These are phyloP conservation scores for Euphorbia celastroides DNA, from an alignment of 441 rosid genomes.

Conservation along the genomic window DNA sequence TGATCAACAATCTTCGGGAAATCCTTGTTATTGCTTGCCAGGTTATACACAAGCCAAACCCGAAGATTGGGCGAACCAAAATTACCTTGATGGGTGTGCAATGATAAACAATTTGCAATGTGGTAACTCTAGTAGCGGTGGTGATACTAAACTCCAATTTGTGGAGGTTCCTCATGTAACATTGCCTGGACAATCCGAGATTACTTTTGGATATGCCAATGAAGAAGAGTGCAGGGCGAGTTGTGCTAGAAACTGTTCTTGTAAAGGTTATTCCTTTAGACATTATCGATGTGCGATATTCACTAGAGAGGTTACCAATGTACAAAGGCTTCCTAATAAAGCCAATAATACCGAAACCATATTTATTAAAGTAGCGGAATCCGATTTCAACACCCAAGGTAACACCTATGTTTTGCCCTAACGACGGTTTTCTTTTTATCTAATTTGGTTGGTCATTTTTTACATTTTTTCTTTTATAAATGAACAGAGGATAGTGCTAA, in stretches of 20 bases:
- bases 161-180: background rate
- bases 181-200: background rate
- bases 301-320: background rate
- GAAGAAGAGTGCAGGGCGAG: background rate
- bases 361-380: background rate
- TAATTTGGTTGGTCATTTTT: too few species aligned
- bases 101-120: background rate
- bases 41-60: background rate
- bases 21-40: constrained; percentile 2
- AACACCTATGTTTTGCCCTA: background rate
- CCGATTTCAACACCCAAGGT: background rate
- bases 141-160: background rate
- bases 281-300: background rate
- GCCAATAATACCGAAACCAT: background rate
- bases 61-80: background rate
- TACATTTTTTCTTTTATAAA: background rate
- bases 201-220: background rate
- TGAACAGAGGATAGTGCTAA: background rate
- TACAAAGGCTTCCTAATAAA: constrained; percentile 4
- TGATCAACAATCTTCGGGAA: background rate
- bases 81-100: background rate
- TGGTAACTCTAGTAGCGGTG: background rate
- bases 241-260: constrained; percentile 7
- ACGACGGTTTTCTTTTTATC: background rate
- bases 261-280: constrained; percentile 4